Conservation (phyloP, 225 moss, liverwort and hornwort genomes). For the Physcomitrium patens region DNA sequence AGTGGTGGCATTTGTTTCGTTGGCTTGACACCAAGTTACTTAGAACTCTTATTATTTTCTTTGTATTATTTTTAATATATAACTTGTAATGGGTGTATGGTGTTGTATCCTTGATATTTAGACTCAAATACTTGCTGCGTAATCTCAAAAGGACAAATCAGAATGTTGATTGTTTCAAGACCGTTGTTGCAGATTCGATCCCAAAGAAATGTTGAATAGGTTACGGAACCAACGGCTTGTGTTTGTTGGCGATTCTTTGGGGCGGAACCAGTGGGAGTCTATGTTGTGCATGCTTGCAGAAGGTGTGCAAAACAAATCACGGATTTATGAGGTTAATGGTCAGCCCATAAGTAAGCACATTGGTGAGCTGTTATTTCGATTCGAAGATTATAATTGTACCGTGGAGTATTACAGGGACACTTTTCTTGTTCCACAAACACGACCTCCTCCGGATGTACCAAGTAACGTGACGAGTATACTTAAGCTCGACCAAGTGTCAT, state of each 20-base stretch:
- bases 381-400: constrained; percentile 74
- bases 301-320: constrained; percentile 59
- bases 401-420: constrained; percentile 91
- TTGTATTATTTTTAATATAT: background rate
- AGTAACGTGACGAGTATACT: constrained; percentile 52
- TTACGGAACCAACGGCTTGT: constrained; percentile 57
- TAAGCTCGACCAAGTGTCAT: constrained; percentile 63
- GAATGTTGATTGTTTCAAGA: background rate
- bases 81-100: background rate
- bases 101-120: background rate
- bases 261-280: constrained; percentile 94
- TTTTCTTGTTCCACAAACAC: constrained; percentile 66
- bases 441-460: constrained; percentile 43
- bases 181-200: constrained; percentile 56
- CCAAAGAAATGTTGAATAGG: constrained; percentile 63
- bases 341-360: constrained; percentile 63
- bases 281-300: constrained; percentile 86
- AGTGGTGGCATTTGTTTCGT: background rate
- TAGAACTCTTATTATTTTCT: too few relatives aligned
- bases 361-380: constrained; percentile 62
- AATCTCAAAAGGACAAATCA: too few relatives aligned
- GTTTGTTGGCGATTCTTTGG: constrained; percentile 86
- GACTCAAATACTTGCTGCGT: background rate
- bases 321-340: constrained; percentile 74
- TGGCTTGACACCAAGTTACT: background rate